phyloP scores from a whole-genome alignment of 768 basidiomycete species.

The Tylopilus vinaceipallidus region DNA sequence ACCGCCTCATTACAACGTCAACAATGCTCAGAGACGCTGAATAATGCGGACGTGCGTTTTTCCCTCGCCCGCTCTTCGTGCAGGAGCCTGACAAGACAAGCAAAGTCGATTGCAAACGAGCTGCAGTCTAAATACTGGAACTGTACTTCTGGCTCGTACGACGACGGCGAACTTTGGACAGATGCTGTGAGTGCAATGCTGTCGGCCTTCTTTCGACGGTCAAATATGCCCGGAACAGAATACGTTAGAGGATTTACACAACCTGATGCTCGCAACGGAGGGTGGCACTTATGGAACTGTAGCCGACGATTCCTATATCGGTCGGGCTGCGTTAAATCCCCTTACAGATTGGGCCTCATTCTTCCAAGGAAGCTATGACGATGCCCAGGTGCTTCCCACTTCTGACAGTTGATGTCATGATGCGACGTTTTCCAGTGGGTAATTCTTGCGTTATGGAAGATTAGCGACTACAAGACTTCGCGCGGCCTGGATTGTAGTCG shows the following conservation, averaged over 20 bases:
- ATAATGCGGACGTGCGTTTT: conserved; percentile 12
- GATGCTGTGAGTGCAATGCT: conserved; percentile 41
- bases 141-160: conserved; percentile 40
- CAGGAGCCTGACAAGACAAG: not conserved
- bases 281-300: conserved; percentile 38
- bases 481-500: conserved; percentile 30
- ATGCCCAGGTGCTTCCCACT: conserved; percentile 42
- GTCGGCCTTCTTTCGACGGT: not conserved
- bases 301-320: conserved; percentile 46
- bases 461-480: conserved; percentile 48
- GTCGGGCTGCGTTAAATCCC: conserved; percentile 39
- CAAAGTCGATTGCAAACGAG: conserved; percentile 25
- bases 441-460: conserved; percentile 56
- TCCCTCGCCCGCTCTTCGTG: not conserved
- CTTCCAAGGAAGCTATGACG: conserved; percentile 50
- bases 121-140: conserved; percentile 41
- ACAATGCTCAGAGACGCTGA: conserved; percentile 9
- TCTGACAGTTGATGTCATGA: not conserved
- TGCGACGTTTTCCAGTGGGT: conserved; percentile 42
- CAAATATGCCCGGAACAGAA: conserved; percentile 37
- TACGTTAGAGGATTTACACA: conserved; percentile 55
- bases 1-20: not conserved
- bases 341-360: conserved; percentile 43
- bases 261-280: conserved; percentile 52
- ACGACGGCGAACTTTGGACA: conserved; percentile 53